Percentiles rank a stretch among this genome's conserved stretches.
Evolutionary conservation across 345 rosid species (phyloP).

Genomic region (Salix koriyanagi): DNA sequence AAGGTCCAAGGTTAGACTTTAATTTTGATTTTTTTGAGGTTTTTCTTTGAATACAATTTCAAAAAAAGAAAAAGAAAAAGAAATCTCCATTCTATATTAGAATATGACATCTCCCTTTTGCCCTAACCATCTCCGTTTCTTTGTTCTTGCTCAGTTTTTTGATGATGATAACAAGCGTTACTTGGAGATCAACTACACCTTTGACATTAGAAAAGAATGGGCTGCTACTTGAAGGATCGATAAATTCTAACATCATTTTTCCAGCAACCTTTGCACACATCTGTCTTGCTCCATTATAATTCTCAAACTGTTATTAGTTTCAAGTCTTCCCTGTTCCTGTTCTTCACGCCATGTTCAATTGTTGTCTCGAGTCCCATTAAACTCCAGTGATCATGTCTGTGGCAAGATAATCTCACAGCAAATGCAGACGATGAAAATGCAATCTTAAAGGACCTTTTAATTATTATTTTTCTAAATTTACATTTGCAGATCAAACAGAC

Average conservation of each 20-base stretch:
- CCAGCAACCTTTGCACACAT: background rate
- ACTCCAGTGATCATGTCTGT: background rate
- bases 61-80: no score
- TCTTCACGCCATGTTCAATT: conserved; percentile 7
- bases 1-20: conserved; percentile 52
- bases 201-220: conserved; percentile 72
- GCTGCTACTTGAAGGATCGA: conserved; percentile 28
- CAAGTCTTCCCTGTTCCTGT: background rate
- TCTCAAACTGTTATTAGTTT: background rate
- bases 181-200: conserved; percentile 71
- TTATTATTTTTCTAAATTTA: no score
- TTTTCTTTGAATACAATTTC: no score
- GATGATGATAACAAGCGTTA: conserved; percentile 75
- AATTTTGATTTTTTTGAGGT: no score
- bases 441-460: no score
- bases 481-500: no score
- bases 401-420: background rate
- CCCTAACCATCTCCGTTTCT: background rate
- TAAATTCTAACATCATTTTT: background rate
- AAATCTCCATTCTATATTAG: background rate
- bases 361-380: background rate
- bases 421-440: conserved; percentile 5
- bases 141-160: conserved; percentile 40
- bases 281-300: background rate
- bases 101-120: background rate